These are phyloP conservation scores for Microstegium vimineum DNA, from an alignment of 176 grass and related monocot genomes.

Conservation along the genomic window DNA sequence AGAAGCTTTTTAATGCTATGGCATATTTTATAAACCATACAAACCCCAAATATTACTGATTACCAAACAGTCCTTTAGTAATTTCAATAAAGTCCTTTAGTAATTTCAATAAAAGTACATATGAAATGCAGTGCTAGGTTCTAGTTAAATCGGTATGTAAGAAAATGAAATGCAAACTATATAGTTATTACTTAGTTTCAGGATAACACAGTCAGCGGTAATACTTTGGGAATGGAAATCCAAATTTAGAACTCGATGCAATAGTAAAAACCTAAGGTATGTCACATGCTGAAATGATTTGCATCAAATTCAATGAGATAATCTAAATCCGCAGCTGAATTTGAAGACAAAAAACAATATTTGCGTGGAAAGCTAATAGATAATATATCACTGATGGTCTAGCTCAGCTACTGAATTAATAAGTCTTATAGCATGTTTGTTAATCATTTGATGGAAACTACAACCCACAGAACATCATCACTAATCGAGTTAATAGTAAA, in stretches of 20 bases:
- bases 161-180: background rate
- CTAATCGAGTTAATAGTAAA: background rate
- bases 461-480: background rate
- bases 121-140: background rate
- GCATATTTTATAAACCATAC: background rate
- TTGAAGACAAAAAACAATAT: background rate
- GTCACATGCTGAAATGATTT: background rate
- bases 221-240: background rate
- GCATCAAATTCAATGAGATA: background rate
- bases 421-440: background rate
- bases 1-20: background rate
- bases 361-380: background rate
- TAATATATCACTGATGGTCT: background rate
- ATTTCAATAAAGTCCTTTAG: background rate
- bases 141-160: background rate
- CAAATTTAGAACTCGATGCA: background rate
- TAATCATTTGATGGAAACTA: background rate
- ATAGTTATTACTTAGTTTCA: background rate
- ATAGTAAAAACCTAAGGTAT: background rate
- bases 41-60: background rate
- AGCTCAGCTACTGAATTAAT: background rate
- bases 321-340: background rate
- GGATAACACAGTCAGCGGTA: background rate
- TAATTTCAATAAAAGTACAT: background rate
- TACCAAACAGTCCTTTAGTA: background rate